Base-by-base conservation (phyloP, 1,284 basidiomycete species). In the Leccinum solheimii region DNA sequence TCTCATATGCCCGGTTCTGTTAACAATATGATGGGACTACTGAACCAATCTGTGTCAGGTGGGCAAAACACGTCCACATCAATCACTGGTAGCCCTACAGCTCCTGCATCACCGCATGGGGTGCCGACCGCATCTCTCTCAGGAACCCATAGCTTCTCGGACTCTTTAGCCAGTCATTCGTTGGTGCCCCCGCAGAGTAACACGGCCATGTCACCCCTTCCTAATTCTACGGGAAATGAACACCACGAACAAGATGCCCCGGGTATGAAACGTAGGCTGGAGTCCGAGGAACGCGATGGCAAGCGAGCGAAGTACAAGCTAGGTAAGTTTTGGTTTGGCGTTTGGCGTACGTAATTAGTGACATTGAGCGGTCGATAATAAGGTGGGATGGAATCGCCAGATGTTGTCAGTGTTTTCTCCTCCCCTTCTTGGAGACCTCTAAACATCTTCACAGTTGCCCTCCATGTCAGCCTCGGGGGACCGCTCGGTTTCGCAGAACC, bases 231-330 rank as follows among this genome's bases (percentile, higher is more conserved):
- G 32, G 36, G 40, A 7, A 67, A 53, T 27, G 71, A 74, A 3
- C 63, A 63, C 14, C 69, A 66, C 51, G 79, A 80, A 32, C 68
- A 71, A 34, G 89, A 90, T 58, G 65, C 73, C 19, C 84, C 86
- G 60, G 81, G 79, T 23, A 79, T 85, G 60, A 92, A 92, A 72
- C 79, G 91, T 65, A 91, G 90, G 71, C 75, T 86, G 63, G 85
- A 86, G 57, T 78, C 78, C n/a, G 86, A 87, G 55, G 88, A 89
- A 60, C 73, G 75, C 48, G 86, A 89, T 58, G 79, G 74, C 55
- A 92, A 92, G 74, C 83, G 90, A 66, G 83, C 76, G 54, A 81
- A 88, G 68, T 82, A 86, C 74, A 90, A 86, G 77, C 90, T 82
- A 67, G 87, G 90, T 89, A 67, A 69, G 67, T 61, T 63, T 64